These are phyloP conservation scores for Bocquillonia castaneifolia DNA, from an alignment of 441 rosid genomes.

Conservation along the genomic window DNA sequence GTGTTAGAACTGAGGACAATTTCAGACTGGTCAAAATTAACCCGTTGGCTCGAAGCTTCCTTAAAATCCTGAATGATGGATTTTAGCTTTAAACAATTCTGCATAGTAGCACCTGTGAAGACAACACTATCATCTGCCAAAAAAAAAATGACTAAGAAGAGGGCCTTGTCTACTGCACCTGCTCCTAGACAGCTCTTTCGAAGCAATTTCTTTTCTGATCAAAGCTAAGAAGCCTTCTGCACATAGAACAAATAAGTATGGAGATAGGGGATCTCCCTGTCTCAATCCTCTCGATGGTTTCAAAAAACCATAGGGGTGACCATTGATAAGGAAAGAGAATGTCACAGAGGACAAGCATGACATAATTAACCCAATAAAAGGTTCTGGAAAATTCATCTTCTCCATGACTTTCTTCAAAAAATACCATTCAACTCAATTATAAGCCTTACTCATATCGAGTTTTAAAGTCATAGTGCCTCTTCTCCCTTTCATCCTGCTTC, in stretches of 20 bases:
- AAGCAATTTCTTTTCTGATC: neutral
- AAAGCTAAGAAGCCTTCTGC: neutral
- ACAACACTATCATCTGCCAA: too few species aligned
- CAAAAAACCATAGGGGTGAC: neutral
- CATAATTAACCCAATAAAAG: neutral
- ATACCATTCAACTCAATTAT: neutral
- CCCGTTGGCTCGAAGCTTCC: too few species aligned
- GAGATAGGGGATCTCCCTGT: neutral
- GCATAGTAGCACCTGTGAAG: too few species aligned
- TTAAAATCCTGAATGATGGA: too few species aligned
- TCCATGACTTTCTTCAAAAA: neutral
- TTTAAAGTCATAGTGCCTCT: neutral
- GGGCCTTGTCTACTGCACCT: neutral
- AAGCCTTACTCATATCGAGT: constrained; percentile 5
- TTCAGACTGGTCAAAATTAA: too few species aligned
- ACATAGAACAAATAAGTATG: neutral
- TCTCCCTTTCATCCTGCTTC: neutral
- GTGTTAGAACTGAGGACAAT: too few species aligned
- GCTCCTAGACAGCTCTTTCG: too few species aligned
- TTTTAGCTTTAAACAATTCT: too few species aligned
- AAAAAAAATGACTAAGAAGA: too few species aligned
- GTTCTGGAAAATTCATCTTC: neutral
- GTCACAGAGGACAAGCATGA: neutral
- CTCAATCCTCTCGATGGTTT: neutral
- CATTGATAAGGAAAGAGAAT: neutral